These are phyloP conservation scores for Ceratocystis lukuohia DNA, from an alignment of 2,329 filamentous ascomycete genomes.

Conservation along the genomic window DNA sequence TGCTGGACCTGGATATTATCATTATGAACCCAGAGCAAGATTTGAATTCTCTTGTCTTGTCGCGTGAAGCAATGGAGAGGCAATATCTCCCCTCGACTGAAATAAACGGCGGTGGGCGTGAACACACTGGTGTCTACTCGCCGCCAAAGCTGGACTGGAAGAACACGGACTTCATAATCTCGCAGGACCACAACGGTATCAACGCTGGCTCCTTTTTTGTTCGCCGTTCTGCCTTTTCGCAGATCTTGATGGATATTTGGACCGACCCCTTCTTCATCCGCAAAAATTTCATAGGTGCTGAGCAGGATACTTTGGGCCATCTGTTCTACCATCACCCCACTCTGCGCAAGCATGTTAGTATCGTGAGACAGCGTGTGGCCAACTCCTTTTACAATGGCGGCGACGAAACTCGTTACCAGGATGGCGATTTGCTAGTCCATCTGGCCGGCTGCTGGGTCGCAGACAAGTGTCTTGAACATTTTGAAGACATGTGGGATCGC, in stretches of 20 bases:
- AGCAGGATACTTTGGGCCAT: constrained; percentile 19
- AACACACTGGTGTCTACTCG: constrained; percentile 15
- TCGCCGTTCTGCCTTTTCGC: constrained; percentile 16
- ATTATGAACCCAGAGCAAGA: constrained; percentile 17
- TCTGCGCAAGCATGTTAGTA: constrained; percentile 18
- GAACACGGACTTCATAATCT: constrained; percentile 18
- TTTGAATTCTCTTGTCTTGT: constrained; percentile 19
- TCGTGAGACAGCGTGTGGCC: constrained; percentile 18
- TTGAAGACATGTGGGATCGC: constrained; percentile 19
- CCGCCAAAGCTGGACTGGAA: constrained; percentile 17
- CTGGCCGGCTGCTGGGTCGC: constrained; percentile 19
- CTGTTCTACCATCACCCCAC: constrained; percentile 17
- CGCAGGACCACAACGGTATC: constrained; percentile 19
- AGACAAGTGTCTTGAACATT: constrained; percentile 14
- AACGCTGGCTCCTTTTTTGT: constrained; percentile 19
- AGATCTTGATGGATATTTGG: constrained; percentile 19
- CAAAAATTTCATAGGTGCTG: constrained; percentile 17
- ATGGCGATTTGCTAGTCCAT: constrained; percentile 18
- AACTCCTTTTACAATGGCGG: constrained; percentile 18
- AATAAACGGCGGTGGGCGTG: constrained; percentile 11
- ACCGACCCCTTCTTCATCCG: constrained; percentile 18
- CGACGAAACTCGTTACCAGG: constrained; percentile 13
- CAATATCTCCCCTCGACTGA: constrained; percentile 14
- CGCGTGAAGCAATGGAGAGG: constrained; percentile 18
- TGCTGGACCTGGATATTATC: constrained; percentile 18